A percentile compares a stretch with the other conserved stretches of the same genome.
These are phyloP conservation scores for Ophiostoma triangulosporum DNA, from an alignment of 2,329 filamentous ascomycete genomes.

Conservation along the genomic window DNA sequence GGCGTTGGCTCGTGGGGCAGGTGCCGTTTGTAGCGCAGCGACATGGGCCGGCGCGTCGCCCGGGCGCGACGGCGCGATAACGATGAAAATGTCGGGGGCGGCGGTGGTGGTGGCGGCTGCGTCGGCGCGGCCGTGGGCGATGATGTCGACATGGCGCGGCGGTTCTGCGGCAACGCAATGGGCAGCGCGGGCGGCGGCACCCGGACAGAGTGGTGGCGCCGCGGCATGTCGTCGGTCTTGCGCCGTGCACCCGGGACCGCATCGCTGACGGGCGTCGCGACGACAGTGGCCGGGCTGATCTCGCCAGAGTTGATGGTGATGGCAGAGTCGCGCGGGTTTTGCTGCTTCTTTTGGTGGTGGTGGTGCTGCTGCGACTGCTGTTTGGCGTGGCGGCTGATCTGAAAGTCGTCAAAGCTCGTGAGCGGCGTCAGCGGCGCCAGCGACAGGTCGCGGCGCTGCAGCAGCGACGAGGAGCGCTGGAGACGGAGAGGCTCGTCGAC, in stretches of 20 bases:
- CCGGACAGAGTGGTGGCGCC: not conserved
- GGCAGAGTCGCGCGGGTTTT: not conserved
- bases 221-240: too few species aligned
- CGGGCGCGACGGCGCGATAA: constrained; percentile 14
- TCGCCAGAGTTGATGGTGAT: constrained; percentile 10
- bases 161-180: constrained; percentile 4
- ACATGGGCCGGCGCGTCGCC: constrained; percentile 6
- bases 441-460: constrained; percentile 12
- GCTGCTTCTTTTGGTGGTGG: not conserved
- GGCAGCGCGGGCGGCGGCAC: not conserved
- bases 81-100: too few species aligned
- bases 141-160: too few species aligned
- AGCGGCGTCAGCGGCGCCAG: constrained; percentile 9
- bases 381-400: not conserved
- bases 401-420: constrained; percentile 5
- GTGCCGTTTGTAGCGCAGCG: constrained; percentile 9
- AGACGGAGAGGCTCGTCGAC: constrained; percentile 8
- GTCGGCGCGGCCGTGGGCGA: not conserved
- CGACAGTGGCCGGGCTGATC: constrained; percentile 9
- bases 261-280: not conserved
- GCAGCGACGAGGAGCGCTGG: constrained; percentile 14
- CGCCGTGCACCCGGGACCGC: too few species aligned
- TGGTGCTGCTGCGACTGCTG: not conserved
- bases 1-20: constrained; percentile 7
- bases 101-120: too few species aligned